Evolutionary conservation across 768 basidiomycete genomes (phyloP).

Genomic region (Vararia minispora): DNA sequence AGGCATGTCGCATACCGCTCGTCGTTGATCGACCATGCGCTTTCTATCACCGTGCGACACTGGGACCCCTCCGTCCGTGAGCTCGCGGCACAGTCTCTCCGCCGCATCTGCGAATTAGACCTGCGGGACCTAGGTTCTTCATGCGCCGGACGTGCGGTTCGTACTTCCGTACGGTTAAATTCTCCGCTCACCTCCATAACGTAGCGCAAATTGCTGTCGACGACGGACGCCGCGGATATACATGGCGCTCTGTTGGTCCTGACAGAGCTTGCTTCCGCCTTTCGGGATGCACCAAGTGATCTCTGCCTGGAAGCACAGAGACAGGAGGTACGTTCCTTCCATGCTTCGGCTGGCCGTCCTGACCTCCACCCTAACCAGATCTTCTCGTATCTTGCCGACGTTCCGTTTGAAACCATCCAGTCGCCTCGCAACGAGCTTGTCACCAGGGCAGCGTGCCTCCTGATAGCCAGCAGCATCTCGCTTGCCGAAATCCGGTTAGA

Average conservation of each 20-base stretch:
- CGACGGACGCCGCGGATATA: constrained; percentile 56
- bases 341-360: not conserved
- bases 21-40: constrained; percentile 59
- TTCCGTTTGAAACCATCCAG: constrained; percentile 50
- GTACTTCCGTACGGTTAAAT: constrained; percentile 15
- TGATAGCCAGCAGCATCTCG: constrained; percentile 62
- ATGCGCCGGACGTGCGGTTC: constrained; percentile 41
- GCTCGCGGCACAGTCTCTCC: constrained; percentile 66
- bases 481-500: constrained; percentile 34
- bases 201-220: constrained; percentile 47
- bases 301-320: constrained; percentile 10
- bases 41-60: constrained; percentile 68
- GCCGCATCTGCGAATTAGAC: constrained; percentile 54
- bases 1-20: constrained; percentile 74
- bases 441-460: constrained; percentile 56
- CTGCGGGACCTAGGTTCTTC: constrained; percentile 39
- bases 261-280: constrained; percentile 60
- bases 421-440: constrained; percentile 63
- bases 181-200: not conserved
- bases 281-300: constrained; percentile 19
- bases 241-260: constrained; percentile 78
- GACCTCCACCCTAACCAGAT: constrained; percentile 34
- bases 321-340: constrained; percentile 31
- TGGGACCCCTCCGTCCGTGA: constrained; percentile 82
- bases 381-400: constrained; percentile 42